Base-by-base conservation (phyloP, 371 early-diverging fungal genomes). In the Apophysomyces elegans region DNA sequence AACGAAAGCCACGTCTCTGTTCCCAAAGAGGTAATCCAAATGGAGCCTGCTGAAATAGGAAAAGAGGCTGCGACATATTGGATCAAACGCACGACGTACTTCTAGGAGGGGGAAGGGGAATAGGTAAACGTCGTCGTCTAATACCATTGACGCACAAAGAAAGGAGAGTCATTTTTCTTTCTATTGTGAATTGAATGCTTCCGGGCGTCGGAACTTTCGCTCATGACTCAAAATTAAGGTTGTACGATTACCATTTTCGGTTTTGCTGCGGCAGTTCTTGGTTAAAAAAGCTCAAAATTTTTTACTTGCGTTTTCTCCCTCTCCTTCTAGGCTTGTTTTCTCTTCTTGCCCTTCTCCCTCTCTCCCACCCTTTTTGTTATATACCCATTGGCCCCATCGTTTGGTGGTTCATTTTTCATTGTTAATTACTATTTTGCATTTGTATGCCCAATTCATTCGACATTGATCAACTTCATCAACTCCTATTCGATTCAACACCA, bases 211-310 rank as follows among this genome's bases (percentile, higher is more conserved):
- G 54, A 26, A 21, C 21, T 50, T 41, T 1, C 4, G 54, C 32
- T 26, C 32, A 26, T 50, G 54, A 50, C 54, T 50, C 54, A 50
- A 21, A 50, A 50, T 50, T 50, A 50, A 50, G 54, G 54, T 50
- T 50, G 16, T 26, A 50, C 54, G 32, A n/a, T 13, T 45, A 12
- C 14, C 14, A 12, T 43, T 43, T 43, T 43, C 32, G 32, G 32
- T 43, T 45, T 50, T 50, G 54, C 54, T 50, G 54, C 54, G 54
- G 54, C 54, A 50, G 54, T 50, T 50, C 11, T 21, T 50, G 32
- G 32, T 26, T 50, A 21, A 50, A 18, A 50, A 50, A 21, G 18
- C 54, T 9, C 16, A 50, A 50, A 50, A 11, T 9, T 21, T 41
- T 41, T 41, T 41, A 8, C 41, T 41, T 41, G 16, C 26, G 16